These are phyloP conservation scores for Pterulicium gracile DNA, from an alignment of 1,284 basidiomycete genomes.

Conservation along the genomic window DNA sequence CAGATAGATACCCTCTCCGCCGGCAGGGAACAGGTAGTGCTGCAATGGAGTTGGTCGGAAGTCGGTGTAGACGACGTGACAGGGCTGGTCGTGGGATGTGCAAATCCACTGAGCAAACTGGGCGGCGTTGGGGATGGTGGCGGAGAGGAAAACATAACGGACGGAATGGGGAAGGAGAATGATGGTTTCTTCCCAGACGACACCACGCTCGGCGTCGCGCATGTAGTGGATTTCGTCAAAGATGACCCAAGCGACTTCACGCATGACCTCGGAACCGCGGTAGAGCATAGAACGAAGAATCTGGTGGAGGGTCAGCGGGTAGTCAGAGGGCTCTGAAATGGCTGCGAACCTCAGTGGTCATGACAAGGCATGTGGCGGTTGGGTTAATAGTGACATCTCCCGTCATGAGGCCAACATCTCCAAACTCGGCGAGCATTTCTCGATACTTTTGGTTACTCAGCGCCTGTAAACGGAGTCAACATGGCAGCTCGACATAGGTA, in stretches of 20 bases:
- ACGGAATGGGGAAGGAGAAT: slow-evolving; percentile 94
- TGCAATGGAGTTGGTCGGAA: slow-evolving; percentile 97
- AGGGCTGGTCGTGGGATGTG: slow-evolving; percentile 94
- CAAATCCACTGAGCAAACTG: slow-evolving; percentile 99
- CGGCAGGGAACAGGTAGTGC: slow-evolving; percentile 96
- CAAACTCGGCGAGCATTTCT: slow-evolving; percentile 94
- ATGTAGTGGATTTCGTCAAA: slow-evolving; percentile 99
- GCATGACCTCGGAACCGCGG: slow-evolving; percentile 97
- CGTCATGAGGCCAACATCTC: slow-evolving; percentile 98
- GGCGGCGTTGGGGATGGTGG: slow-evolving; percentile 99
- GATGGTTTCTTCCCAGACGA: slow-evolving; percentile 90
- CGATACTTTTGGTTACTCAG: slow-evolving; percentile 98
- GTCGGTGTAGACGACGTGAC: slow-evolving; percentile 99
- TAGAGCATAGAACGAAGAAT: slow-evolving; percentile 99
- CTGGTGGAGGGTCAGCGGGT: slow-evolving; percentile 28
- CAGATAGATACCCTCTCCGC: slow-evolving; percentile 94
- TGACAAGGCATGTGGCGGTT: slow-evolving; percentile 91
- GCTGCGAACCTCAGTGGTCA: slow-evolving; percentile 89
- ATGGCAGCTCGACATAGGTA: slow-evolving; percentile 7
- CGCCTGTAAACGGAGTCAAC: slow-evolving; percentile 42
- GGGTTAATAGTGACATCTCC: slow-evolving; percentile 99
- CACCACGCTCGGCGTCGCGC: slow-evolving; percentile 91
- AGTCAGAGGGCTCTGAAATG: not conserved
- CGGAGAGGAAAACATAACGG: slow-evolving; percentile 98
- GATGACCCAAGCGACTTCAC: slow-evolving; percentile 99